Conservation (phyloP, 352 stramenopile genomes). For the Phytophthora cactorum region DNA sequence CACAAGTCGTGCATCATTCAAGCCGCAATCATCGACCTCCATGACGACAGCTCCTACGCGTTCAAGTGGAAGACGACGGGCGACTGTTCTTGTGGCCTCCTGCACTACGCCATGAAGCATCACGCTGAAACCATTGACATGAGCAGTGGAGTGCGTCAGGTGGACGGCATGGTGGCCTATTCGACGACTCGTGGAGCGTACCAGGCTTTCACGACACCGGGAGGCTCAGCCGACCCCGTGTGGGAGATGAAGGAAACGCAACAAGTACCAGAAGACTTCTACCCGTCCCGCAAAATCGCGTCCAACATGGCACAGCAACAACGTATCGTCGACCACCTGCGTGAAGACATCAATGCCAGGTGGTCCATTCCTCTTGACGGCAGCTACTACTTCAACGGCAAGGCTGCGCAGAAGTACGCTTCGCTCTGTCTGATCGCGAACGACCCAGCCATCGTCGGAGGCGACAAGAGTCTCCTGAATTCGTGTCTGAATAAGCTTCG, state of each 20-base stretch:
- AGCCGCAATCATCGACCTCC: constrained; percentile 44
- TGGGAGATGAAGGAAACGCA: constrained; percentile 62
- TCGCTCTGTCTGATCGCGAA: constrained; percentile 67
- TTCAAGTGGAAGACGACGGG: constrained; percentile 70
- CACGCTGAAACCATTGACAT: constrained; percentile 54
- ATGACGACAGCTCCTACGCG: constrained; percentile 51
- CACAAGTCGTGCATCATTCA: constrained; percentile 62
- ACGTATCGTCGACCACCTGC: constrained; percentile 49
- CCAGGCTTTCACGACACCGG: constrained; percentile 45
- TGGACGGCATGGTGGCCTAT: constrained; percentile 48
- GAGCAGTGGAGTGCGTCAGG: constrained; percentile 22
- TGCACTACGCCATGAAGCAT: constrained; percentile 70
- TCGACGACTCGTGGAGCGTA: constrained; percentile 65
- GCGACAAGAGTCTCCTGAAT: constrained; percentile 44
- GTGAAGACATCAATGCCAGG: constrained; percentile 41
- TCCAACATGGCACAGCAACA: constrained; percentile 41
- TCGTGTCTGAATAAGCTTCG: constrained; percentile 50
- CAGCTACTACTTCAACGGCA: constrained; percentile 78
- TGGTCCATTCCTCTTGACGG: constrained; percentile 59
- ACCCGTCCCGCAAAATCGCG: constrained; percentile 44
- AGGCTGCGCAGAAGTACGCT: constrained; percentile 64
- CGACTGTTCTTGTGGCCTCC: constrained; percentile 53
- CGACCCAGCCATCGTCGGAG: constrained; percentile 45
- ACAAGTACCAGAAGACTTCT: constrained; percentile 51
- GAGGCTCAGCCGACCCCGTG: constrained; percentile 17